Conservation (phyloP, 2,329 filamentous ascomycete species). For the Clarireedia paspali region DNA sequence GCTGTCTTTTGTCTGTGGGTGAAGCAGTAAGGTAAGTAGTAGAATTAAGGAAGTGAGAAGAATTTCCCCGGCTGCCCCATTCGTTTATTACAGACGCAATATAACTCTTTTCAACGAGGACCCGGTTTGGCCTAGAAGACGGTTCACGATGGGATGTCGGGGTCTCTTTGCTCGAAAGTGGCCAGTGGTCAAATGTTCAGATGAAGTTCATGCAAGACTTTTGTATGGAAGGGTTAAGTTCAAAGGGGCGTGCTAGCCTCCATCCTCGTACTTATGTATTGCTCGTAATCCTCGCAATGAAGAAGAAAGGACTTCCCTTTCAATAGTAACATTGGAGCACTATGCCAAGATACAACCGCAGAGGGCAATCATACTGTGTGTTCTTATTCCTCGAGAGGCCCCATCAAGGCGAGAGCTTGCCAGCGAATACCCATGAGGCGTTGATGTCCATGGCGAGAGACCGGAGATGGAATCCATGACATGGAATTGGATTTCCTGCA, state of each 20-base stretch:
- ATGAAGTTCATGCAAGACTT: slow-evolving; percentile 8
- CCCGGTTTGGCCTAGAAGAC: too few relatives aligned
- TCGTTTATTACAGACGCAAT: background rate
- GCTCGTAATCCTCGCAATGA: background rate
- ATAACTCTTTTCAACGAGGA: background rate
- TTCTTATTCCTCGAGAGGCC: too few relatives aligned
- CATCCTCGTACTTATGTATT: background rate
- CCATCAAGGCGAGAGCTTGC: too few relatives aligned
- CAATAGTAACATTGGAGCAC: too few relatives aligned
- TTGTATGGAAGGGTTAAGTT: background rate
- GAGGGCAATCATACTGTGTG: too few relatives aligned
- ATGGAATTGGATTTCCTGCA: too few relatives aligned
- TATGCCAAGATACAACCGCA: too few relatives aligned
- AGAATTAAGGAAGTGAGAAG: background rate
- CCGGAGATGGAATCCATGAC: too few relatives aligned
- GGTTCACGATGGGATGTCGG: background rate
- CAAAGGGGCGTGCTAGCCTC: background rate
- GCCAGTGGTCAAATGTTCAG: background rate
- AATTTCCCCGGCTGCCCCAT: background rate
- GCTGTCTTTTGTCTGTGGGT: background rate
- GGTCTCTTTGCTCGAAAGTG: background rate
- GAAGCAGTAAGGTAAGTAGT: background rate
- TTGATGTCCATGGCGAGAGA: too few relatives aligned
- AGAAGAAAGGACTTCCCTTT: too few relatives aligned
- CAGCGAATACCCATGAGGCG: too few relatives aligned